Conservation (phyloP, 2,329 filamentous ascomycete species). For the Hypoxylon sp. region DNA sequence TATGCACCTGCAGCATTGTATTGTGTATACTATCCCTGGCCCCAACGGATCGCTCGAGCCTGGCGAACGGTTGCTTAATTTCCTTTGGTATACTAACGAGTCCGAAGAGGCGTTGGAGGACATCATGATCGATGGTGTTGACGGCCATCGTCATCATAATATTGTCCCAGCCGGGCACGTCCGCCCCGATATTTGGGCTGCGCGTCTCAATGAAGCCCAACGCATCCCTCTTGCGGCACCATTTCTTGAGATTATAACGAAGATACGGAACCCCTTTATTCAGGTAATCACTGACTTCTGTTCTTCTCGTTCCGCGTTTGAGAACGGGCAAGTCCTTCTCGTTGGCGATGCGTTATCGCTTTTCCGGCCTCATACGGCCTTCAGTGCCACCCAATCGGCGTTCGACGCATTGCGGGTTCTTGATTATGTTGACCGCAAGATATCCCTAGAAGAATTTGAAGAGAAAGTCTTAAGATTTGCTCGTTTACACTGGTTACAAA, state of each 20-base stretch:
- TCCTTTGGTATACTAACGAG: conserved; percentile 38
- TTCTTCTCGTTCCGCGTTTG: conserved; percentile 34
- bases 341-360: conserved; percentile 39
- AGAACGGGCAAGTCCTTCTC: conserved; percentile 37
- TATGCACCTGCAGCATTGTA: not conserved
- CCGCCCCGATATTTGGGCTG: conserved; percentile 12
- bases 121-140: conserved; percentile 27
- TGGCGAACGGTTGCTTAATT: conserved; percentile 30
- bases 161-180: conserved; percentile 19
- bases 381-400: conserved; percentile 34
- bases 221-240: not conserved
- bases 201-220: not conserved
- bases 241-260: conserved; percentile 34
- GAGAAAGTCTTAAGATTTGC: not conserved
- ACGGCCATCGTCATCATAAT: conserved; percentile 28
- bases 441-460: not conserved
- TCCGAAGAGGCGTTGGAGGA: conserved; percentile 6
- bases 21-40: conserved; percentile 15
- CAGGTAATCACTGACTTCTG: conserved; percentile 41
- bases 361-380: conserved; percentile 20
- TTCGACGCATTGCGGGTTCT: conserved; percentile 27
- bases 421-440: conserved; percentile 47
- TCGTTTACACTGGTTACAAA: not conserved
- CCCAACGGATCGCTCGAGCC: conserved; percentile 19
- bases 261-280: conserved; percentile 44